Conservation (phyloP, 148 eudicot genomes). For the Vaccinium darrowii region DNA sequence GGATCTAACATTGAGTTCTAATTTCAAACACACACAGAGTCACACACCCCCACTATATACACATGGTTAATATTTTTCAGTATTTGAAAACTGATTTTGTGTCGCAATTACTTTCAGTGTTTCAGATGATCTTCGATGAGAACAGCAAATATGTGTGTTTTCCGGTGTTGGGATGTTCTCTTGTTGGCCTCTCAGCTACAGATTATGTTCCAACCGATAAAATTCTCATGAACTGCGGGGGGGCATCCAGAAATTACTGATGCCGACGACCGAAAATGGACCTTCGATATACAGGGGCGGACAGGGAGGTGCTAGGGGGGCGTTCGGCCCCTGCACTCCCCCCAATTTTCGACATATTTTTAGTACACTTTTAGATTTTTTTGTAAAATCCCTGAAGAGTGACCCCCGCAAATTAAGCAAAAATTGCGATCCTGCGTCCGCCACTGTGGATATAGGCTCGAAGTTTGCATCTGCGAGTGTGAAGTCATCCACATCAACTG, state of each 20-base stretch:
- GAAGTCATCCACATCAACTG: conserved; percentile 40
- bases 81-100: background rate
- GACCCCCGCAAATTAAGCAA: no score
- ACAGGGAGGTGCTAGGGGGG: no score
- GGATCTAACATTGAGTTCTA: no score
- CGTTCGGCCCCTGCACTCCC: no score
- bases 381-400: no score
- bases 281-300: no score
- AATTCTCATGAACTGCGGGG: conserved; percentile 70
- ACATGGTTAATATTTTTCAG: background rate
- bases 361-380: no score
- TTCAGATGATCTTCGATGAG: conserved; percentile 29
- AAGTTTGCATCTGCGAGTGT: conserved; percentile 44
- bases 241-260: conserved; percentile 44
- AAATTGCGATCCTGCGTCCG: no score
- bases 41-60: no score
- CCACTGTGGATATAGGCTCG: no score
- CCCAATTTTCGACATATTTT: no score
- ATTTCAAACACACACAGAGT: background rate
- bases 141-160: conserved; percentile 24
- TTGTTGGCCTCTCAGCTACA: conserved; percentile 40
- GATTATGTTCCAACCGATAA: conserved; percentile 64
- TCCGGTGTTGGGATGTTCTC: conserved; percentile 20
- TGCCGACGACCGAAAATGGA: conserved; percentile 68
- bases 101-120: background rate